Base-by-base conservation (phyloP, 2,329 filamentous ascomycete species). In the Lasiodiplodia sp. region DNA sequence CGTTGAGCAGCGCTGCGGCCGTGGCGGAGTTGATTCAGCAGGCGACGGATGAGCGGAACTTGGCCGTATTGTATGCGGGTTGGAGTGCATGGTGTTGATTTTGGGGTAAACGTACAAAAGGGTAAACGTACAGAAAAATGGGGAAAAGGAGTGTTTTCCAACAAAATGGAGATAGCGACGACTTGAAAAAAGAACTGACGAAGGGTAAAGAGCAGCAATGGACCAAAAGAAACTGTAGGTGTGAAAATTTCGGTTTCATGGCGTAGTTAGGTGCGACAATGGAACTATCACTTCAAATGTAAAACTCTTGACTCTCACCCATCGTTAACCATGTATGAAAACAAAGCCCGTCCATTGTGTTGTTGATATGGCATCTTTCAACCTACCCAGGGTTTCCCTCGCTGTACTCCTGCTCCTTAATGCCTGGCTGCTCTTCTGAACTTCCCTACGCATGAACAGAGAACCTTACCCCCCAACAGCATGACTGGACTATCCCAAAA, bases 21-120 rank as follows among this genome's bases (percentile, higher is more conserved):
- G 96, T 99, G 66, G 98, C 97, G 76, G 96, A 99, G 77, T 82
- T 99, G 71, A 99, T 99, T 72, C 96, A 97, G 78, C 92, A 97
- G 81, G 95, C 96, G 8, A 95, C 92, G 1, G 96, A 99, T 79
- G 94, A 97, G 82, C 88, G 88, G 72, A 97, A 99, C 77, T 79
- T 99, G 75, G 95, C 96, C 2, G 90, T 97, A 52, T 81, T 99
- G 74, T 99, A 79, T 69, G 77, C 75, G 72, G 79, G 79, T 0
- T 68, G 66, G 66, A 62, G 56, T 53, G 66, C 66, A 34, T 68
- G 66, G 66, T 68, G 66, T 51, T 68, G 40, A 67, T 31, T 47
- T 47, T 47, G 3, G 28, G 8, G 25, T 4, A 2, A n/a, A 7
- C 2, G 28, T n/a, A 16, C 8, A 31, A 31, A 31, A 31, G 31